Percentiles rank a stretch among this genome's conserved stretches.
phyloP scores from a whole-genome alignment of 2,329 filamentous ascomycete species.

The Cordyceps javanica region DNA sequence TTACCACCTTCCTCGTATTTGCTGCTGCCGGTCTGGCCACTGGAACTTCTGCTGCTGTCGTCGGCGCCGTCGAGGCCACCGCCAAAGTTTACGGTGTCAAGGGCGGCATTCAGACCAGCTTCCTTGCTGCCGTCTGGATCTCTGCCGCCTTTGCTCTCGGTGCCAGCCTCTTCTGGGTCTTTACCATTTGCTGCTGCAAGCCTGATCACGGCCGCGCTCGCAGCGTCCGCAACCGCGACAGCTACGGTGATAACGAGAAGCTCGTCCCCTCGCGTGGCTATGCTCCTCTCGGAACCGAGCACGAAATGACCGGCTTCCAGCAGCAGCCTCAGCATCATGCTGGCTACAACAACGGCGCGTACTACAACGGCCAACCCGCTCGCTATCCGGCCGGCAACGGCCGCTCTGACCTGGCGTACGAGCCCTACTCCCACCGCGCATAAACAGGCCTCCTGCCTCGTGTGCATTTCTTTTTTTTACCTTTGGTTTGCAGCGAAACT shows the following conservation, averaged over 20 bases:
- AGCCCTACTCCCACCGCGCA: constrained; percentile 55
- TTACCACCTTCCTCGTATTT: constrained; percentile 50
- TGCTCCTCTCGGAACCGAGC: constrained; percentile 28
- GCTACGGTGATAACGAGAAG: constrained; percentile 43
- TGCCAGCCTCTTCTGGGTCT: constrained; percentile 82
- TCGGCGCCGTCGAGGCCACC: constrained; percentile 57
- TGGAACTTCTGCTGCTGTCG: constrained; percentile 63
- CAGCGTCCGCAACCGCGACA: constrained; percentile 28
- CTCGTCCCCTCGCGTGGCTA: constrained; percentile 35
- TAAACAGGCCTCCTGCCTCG: constrained; percentile 26
- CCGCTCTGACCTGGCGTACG: constrained; percentile 51
- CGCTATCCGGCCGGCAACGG: constrained; percentile 35
- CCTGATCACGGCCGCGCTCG: constrained; percentile 26
- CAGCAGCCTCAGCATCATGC: constrained; percentile 23
- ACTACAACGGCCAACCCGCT: constrained; percentile 24
- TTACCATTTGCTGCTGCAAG: constrained; percentile 89
- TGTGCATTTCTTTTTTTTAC: not conserved
- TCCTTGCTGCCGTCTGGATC: constrained; percentile 72
- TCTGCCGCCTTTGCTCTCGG: constrained; percentile 69
- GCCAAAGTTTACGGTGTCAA: constrained; percentile 67
- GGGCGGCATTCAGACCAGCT: constrained; percentile 59
- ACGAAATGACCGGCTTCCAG: constrained; percentile 34
- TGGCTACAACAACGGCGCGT: constrained; percentile 9
- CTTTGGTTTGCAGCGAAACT: constrained; percentile 1
- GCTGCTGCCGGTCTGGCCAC: constrained; percentile 68